Percentiles rank a stretch among this genome's conserved stretches.
These are phyloP conservation scores for Garcia nutans DNA, from an alignment of 345 rosid genomes.

Conservation along the genomic window DNA sequence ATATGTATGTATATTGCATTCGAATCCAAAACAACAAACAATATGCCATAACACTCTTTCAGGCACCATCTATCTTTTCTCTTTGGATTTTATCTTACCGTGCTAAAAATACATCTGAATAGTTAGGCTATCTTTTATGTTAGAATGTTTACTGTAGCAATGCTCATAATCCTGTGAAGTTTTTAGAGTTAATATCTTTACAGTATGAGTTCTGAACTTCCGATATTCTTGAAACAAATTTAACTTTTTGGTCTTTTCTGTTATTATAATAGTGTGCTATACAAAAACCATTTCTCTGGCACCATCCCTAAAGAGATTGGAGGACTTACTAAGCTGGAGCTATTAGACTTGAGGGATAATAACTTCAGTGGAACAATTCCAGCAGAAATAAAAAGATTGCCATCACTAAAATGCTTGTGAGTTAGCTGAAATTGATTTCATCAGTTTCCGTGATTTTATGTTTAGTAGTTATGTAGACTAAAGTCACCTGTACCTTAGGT, in stretches of 20 bases:
- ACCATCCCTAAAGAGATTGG: conserved; percentile 68
- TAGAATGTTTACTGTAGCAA: neutral
- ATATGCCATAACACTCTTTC: no score
- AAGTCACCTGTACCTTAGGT: conserved; percentile 42
- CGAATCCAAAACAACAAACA: neutral
- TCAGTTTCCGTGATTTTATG: neutral
- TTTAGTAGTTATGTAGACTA: conserved; percentile 9
- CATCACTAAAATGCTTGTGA: conserved; percentile 65
- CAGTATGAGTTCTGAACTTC: no score
- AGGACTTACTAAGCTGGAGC: conserved; percentile 47
- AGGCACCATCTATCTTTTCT: neutral
- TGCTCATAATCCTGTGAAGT: neutral
- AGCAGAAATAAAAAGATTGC: conserved; percentile 41
- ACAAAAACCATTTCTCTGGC: conserved; percentile 59
- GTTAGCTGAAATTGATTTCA: conserved; percentile 26
- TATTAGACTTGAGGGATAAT: conserved; percentile 73
- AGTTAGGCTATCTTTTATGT: neutral
- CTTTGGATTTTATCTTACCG: neutral
- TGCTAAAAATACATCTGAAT: no score
- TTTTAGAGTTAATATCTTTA: neutral
- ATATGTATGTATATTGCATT: no score
- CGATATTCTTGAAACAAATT: neutral
- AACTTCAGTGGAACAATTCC: conserved; percentile 70
- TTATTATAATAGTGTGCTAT: conserved; percentile 43
- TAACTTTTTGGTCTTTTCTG: conserved; percentile 1